Evolutionary conservation across 1,284 basidiomycete genomes (phyloP).

Genomic region (Cerrena zonata): DNA sequence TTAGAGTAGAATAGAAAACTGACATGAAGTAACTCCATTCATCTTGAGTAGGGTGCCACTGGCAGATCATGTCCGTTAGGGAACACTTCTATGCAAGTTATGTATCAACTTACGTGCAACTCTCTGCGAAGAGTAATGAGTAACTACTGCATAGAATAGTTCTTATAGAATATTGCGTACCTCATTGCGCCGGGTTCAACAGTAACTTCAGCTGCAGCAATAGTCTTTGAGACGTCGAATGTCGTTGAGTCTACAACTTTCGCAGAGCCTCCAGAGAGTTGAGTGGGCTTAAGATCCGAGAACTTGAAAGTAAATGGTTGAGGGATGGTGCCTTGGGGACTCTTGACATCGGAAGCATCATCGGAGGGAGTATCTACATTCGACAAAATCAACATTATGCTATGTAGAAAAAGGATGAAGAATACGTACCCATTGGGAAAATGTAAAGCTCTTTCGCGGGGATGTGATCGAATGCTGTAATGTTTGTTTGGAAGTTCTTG

Average conservation of each 20-base stretch:
- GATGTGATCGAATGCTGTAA: slow-evolving; percentile 31
- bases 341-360: slow-evolving; percentile 33
- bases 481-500: slow-evolving; percentile 36
- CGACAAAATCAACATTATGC: slow-evolving; percentile 11
- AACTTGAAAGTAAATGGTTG: slow-evolving; percentile 50
- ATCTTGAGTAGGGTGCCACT: slow-evolving; percentile 68
- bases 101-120: slow-evolving; percentile 33
- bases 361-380: slow-evolving; percentile 33
- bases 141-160: slow-evolving; percentile 1
- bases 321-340: slow-evolving; percentile 48
- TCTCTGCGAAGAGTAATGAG: slow-evolving; percentile 31
- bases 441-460: slow-evolving; percentile 34
- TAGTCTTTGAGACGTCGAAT: slow-evolving; percentile 45
- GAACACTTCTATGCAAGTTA: slow-evolving; percentile 14
- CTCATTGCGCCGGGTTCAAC: slow-evolving; percentile 57
- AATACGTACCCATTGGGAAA: slow-evolving; percentile 27
- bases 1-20: slow-evolving; percentile 12
- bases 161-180: slow-evolving; percentile 4
- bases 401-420: not conserved
- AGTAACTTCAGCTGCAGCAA: slow-evolving; percentile 58
- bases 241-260: slow-evolving; percentile 55
- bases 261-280: slow-evolving; percentile 49
- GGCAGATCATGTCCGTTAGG: slow-evolving; percentile 10
- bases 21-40: slow-evolving; percentile 54
- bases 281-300: slow-evolving; percentile 46